phyloP scores from a whole-genome alignment of 2,329 filamentous ascomycete species.

The Diaporthe batatas region DNA sequence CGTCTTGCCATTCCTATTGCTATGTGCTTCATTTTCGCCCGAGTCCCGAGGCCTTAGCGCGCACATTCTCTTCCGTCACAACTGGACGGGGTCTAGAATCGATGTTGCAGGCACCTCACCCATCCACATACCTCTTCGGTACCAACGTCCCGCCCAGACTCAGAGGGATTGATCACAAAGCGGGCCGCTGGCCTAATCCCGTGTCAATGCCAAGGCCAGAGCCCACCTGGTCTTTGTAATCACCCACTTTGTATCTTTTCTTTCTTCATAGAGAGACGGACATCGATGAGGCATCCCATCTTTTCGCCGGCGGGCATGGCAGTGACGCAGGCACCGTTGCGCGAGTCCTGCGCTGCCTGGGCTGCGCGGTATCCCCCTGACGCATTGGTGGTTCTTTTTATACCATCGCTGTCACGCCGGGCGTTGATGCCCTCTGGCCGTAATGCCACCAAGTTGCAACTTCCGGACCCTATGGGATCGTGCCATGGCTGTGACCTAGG shows the following conservation, averaged over 20 bases:
- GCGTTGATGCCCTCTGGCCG: background rate
- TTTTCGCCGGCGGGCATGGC: constrained; percentile 49
- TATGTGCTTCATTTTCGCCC: background rate
- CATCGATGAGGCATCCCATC: background rate
- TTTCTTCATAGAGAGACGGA: background rate
- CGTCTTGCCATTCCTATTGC: background rate
- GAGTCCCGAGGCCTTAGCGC: background rate
- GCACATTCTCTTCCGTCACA: background rate
- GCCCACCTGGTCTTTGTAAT: background rate
- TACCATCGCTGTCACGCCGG: background rate
- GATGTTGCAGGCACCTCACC: background rate
- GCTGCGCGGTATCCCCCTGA: constrained; percentile 50
- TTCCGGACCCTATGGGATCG: background rate
- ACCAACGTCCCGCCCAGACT: background rate
- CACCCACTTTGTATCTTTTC: background rate
- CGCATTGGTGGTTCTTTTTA: background rate
- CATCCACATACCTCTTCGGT: background rate
- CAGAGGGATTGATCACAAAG: background rate
- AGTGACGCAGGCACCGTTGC: constrained; percentile 47
- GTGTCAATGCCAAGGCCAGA: background rate
- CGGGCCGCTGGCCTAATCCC: background rate
- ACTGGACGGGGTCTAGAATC: background rate
- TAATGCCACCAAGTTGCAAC: background rate
- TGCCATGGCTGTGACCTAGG: background rate
- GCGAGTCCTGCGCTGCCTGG: constrained; percentile 46